These are phyloP conservation scores for Candida adriatica DNA, from an alignment of 805 yeast species.

Conservation along the genomic window DNA sequence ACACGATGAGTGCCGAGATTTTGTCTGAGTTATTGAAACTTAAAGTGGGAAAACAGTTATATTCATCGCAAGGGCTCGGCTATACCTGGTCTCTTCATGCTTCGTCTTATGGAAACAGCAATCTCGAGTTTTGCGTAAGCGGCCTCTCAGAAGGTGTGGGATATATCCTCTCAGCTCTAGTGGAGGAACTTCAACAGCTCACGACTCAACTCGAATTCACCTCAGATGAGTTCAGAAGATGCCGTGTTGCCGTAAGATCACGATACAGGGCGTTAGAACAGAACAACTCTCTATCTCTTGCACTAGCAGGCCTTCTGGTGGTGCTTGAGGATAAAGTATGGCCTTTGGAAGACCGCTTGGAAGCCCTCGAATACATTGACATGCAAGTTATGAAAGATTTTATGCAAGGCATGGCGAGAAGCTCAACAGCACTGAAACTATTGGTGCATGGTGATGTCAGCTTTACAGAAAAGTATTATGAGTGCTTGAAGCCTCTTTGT, in stretches of 20 bases:
- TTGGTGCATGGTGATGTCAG: conserved; percentile 46
- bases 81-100: conserved; percentile 52
- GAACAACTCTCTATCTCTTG: conserved; percentile 40
- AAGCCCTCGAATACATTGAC: conserved; percentile 46
- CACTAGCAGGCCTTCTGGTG: conserved; percentile 42
- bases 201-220: conserved; percentile 9
- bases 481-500: conserved; percentile 22
- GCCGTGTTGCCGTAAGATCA: conserved; percentile 40
- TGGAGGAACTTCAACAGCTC: conserved; percentile 26
- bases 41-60: conserved; percentile 35
- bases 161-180: conserved; percentile 28
- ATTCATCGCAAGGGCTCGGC: conserved; percentile 48
- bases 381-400: conserved; percentile 28
- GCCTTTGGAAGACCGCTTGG: conserved; percentile 47
- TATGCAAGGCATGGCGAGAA: conserved; percentile 22
- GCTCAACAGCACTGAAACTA: conserved; percentile 30
- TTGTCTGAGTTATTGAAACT: conserved; percentile 41
- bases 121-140: conserved; percentile 43
- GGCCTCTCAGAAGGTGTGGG: conserved; percentile 43
- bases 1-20: conserved; percentile 46
- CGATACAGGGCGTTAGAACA: conserved; percentile 38
- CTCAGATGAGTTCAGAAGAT: conserved; percentile 35
- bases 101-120: conserved; percentile 46
- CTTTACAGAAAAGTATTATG: conserved; percentile 18
- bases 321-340: conserved; percentile 51